Conservation (phyloP, 208 protist genomes). For the Leishmania amazonensis region DNA sequence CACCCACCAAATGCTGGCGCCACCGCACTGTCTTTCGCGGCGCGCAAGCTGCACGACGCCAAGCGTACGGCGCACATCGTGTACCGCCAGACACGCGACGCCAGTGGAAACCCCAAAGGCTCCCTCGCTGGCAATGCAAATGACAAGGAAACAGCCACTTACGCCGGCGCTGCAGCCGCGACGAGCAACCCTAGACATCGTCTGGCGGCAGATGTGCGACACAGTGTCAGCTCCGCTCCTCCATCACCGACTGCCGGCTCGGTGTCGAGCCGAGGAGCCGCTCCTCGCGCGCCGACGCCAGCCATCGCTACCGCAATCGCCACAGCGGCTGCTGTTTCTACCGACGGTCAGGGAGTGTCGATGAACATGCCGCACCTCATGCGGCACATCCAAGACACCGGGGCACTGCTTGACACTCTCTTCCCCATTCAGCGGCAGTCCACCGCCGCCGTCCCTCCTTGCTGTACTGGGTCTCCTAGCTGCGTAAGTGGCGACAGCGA, state of each 20-base stretch:
- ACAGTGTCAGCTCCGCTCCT: slow-evolving; percentile 6
- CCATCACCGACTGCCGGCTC: slow-evolving; percentile 10
- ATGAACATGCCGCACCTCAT: slow-evolving; percentile 43
- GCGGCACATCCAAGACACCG: slow-evolving; percentile 37
- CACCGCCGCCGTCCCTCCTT: background rate
- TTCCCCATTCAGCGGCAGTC: slow-evolving; percentile 39
- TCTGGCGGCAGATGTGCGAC: background rate
- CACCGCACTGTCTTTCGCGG: slow-evolving; percentile 12
- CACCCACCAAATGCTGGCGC: background rate
- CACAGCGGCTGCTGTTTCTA: slow-evolving; percentile 12
- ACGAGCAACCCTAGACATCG: slow-evolving; percentile 1
- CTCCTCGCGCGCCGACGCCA: background rate
- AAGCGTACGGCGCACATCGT: slow-evolving; percentile 26
- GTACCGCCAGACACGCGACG: slow-evolving; percentile 10
- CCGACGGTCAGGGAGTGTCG: background rate
- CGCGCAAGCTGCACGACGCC: slow-evolving; percentile 31
- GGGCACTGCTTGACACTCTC: slow-evolving; percentile 56
- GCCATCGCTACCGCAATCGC: background rate
- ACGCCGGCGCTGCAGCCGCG: background rate
- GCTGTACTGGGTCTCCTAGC: background rate
- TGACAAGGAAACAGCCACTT: background rate
- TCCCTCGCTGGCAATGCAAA: background rate
- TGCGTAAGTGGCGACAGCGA: background rate
- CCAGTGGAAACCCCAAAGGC: background rate
- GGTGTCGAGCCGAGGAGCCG: background rate